phyloP scores from a whole-genome alignment of 2,329 filamentous ascomycete genomes.

The Colletotrichum magnum region DNA sequence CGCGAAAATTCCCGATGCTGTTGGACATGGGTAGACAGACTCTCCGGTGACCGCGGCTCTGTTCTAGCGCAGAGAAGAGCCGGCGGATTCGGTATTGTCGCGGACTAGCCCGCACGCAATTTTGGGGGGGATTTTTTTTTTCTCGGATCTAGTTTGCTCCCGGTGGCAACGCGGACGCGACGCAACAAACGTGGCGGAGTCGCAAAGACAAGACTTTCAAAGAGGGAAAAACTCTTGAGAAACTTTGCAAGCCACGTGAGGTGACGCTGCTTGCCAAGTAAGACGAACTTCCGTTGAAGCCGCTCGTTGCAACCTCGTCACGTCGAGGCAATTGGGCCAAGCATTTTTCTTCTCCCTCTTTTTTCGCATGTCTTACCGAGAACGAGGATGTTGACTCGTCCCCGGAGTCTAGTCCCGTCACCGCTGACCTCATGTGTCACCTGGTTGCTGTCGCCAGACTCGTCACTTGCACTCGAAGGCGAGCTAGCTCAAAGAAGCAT shows the following conservation, averaged over 20 bases:
- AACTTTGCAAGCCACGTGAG: slow-evolving; percentile 5
- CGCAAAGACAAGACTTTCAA: slow-evolving; percentile 2
- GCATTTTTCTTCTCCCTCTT: not conserved
- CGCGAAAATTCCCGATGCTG: slow-evolving; percentile 27
- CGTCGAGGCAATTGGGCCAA: slow-evolving; percentile 14
- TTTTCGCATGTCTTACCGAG: not conserved
- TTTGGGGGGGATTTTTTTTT: no score
- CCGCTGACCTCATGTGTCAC: not conserved
- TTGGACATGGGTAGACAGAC: not conserved
- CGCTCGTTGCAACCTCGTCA: not conserved
- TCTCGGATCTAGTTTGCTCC: slow-evolving; percentile 27
- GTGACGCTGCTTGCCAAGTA: slow-evolving; percentile 17
- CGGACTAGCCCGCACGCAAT: slow-evolving; percentile 2
- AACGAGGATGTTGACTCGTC: slow-evolving; percentile 20
- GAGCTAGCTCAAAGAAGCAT: no score
- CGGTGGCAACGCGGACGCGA: slow-evolving; percentile 7
- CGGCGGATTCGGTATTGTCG: slow-evolving; percentile 3
- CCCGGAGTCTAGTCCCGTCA: not conserved
- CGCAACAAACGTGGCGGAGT: slow-evolving; percentile 25
- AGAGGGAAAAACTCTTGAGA: not conserved
- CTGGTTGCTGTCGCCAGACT: no score
- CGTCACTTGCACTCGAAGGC: no score
- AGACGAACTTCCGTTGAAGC: slow-evolving; percentile 5
- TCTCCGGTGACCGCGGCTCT: not conserved
- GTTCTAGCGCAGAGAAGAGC: not conserved